phyloP scores from a whole-genome alignment of 306 rosid genomes.

The Malus sieversii region DNA sequence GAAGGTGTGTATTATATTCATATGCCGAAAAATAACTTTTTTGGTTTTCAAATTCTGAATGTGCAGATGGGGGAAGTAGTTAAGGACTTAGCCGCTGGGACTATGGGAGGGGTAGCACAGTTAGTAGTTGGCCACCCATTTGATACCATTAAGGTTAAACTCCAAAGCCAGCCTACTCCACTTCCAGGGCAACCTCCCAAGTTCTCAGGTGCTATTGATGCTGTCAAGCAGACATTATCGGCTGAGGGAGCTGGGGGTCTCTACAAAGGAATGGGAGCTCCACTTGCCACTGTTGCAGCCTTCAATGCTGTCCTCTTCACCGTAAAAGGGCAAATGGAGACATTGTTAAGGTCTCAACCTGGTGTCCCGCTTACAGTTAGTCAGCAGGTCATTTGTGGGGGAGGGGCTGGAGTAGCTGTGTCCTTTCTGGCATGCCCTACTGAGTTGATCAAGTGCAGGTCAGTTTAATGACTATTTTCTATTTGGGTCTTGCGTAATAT shows the following conservation, averaged over 20 bases:
- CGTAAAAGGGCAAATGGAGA: constrained; percentile 86
- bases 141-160: constrained; percentile 96
- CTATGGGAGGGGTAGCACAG: constrained; percentile 90
- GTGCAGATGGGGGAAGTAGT: constrained; percentile 85
- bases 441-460: constrained; percentile 96
- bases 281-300: constrained; percentile 93
- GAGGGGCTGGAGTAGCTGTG: constrained; percentile 93
- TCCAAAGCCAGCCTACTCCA: constrained; percentile 93
- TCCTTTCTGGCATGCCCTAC: constrained; percentile 94
- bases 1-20: neutral
- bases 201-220: constrained; percentile 84
- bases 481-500: neutral
- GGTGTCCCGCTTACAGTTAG: constrained; percentile 57
- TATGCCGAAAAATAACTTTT: neutral
- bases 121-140: constrained; percentile 86
- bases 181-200: constrained; percentile 75
- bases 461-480: constrained; percentile 2
- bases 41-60: neutral
- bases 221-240: constrained; percentile 83
- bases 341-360: constrained; percentile 63
- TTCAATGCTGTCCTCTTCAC: constrained; percentile 90
- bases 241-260: constrained; percentile 92
- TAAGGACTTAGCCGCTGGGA: constrained; percentile 87
- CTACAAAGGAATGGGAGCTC: constrained; percentile 98
- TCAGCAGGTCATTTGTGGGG: constrained; percentile 78